Conservation (phyloP, 768 basidiomycete species). For the Trichaptum fuscoviolaceum region DNA sequence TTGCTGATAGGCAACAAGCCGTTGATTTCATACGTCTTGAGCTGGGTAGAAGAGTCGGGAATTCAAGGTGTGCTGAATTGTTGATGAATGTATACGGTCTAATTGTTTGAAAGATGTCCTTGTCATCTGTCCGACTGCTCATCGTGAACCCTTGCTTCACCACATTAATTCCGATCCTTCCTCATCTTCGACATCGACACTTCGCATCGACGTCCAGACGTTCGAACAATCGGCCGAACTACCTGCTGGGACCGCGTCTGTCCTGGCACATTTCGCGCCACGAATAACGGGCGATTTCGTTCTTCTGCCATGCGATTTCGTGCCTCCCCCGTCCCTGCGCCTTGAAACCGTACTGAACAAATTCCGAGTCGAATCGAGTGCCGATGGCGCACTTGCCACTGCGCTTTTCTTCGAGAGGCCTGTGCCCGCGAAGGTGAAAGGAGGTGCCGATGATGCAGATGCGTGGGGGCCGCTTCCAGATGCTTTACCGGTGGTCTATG, state of each 20-base stretch:
- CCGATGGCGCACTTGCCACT: constrained; percentile 59
- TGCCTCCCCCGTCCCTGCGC: constrained; percentile 70
- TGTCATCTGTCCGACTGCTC: constrained; percentile 75
- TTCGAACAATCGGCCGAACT: constrained; percentile 69
- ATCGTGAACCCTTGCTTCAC: constrained; percentile 72
- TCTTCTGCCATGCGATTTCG: constrained; percentile 86
- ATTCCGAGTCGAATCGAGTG: constrained; percentile 68
- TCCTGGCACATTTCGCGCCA: constrained; percentile 70
- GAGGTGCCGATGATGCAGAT: constrained; percentile 39
- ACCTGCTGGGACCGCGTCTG: constrained; percentile 63
- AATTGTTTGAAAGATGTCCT: constrained; percentile 59
- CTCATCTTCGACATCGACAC: constrained; percentile 50
- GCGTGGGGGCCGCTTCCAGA: constrained; percentile 52
- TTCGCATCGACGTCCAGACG: constrained; percentile 73
- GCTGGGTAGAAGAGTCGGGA: constrained; percentile 85
- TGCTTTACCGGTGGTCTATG: constrained; percentile 58
- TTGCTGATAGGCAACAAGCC: constrained; percentile 86
- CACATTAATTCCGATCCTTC: constrained; percentile 78
- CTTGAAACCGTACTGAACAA: constrained; percentile 70
- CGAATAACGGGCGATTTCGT: constrained; percentile 85
- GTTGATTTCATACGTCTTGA: constrained; percentile 75
- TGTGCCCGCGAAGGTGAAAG: constrained; percentile 41
- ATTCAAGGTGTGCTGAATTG: constrained; percentile 57
- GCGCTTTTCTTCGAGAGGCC: constrained; percentile 57
- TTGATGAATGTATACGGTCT: constrained; percentile 6